Percentiles rank a stretch among this genome's conserved stretches.
Evolutionary conservation across 2,329 filamentous ascomycete species (phyloP).

Genomic region (Aaosphaeria arxii): DNA sequence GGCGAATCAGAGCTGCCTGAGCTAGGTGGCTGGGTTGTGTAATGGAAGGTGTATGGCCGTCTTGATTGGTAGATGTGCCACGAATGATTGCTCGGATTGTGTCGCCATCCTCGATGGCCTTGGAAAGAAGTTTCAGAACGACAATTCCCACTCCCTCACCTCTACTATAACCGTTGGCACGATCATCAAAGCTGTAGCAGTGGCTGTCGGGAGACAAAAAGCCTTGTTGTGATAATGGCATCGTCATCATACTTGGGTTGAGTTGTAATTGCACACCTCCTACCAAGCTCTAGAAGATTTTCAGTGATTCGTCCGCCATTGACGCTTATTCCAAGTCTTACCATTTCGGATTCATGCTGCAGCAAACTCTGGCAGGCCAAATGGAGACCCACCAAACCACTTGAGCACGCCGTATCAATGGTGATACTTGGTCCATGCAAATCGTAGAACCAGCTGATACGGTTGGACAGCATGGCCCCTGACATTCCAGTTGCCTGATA

Average conservation of each 20-base stretch:
- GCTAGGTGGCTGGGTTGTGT: conserved; percentile 41
- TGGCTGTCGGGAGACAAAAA: conserved; percentile 14
- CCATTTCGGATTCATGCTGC: conserved; percentile 3
- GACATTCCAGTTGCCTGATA: conserved; percentile 15
- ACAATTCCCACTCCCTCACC: conserved; percentile 51
- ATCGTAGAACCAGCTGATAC: conserved; percentile 18
- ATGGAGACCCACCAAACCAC: conserved; percentile 23
- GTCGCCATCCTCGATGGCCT: conserved; percentile 39
- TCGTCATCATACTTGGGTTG: neutral
- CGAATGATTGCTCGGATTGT: conserved; percentile 17
- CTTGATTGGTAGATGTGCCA: conserved; percentile 11
- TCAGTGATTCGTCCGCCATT: neutral
- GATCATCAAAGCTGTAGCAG: conserved; percentile 18
- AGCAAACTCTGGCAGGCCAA: conserved; percentile 4
- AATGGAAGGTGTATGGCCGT: conserved; percentile 2
- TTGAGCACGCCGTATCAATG: conserved; percentile 35
- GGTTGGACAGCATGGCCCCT: conserved; percentile 25
- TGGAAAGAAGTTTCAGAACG: conserved; percentile 48
- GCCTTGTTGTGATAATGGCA: neutral
- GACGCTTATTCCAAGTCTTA: neutral
- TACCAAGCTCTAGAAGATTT: conserved; percentile 1
- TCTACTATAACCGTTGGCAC: conserved; percentile 47
- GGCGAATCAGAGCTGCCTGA: conserved; percentile 17
- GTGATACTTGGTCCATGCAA: conserved; percentile 30
- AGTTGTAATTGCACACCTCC: neutral